A percentile compares a stretch with the other conserved stretches of the same genome.
Conservation (phyloP, 2,329 filamentous ascomycete genomes). For the Lecanosticta acicola region DNA sequence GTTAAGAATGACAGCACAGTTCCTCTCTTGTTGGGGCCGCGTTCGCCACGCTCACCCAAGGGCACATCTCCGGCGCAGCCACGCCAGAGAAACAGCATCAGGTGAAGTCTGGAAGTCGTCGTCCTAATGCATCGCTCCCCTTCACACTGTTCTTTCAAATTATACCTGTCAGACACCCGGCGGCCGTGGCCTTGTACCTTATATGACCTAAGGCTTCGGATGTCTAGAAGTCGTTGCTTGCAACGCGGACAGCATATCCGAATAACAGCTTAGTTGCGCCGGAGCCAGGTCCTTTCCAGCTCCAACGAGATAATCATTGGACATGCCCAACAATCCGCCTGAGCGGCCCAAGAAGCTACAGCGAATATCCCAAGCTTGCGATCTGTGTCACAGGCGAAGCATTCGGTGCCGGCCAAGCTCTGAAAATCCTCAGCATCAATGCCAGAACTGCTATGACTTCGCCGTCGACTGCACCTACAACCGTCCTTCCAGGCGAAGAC, state of each 20-base stretch:
- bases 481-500: slow-evolving; percentile 38
- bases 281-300: not conserved
- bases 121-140: too few relatives aligned
- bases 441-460: slow-evolving; percentile 49
- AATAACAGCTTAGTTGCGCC: not conserved
- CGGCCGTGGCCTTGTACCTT: too few relatives aligned
- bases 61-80: too few relatives aligned
- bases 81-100: too few relatives aligned
- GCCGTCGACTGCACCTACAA: slow-evolving; percentile 46
- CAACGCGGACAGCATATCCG: not conserved
- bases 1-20: too few relatives aligned
- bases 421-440: slow-evolving; percentile 34
- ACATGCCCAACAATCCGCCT: slow-evolving; percentile 10
- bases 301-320: not conserved
- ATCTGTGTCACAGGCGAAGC: slow-evolving; percentile 48
- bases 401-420: slow-evolving; percentile 41
- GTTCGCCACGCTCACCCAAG: too few relatives aligned
- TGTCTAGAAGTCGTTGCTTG: too few relatives aligned
- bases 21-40: too few relatives aligned
- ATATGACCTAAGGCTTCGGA: too few relatives aligned
- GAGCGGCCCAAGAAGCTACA: slow-evolving; percentile 34
- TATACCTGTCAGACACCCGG: too few relatives aligned
- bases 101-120: too few relatives aligned
- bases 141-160: too few relatives aligned
- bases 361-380: slow-evolving; percentile 36